phyloP scores from a whole-genome alignment of 139 green algal genomes.

The Chlorella sp. region DNA sequence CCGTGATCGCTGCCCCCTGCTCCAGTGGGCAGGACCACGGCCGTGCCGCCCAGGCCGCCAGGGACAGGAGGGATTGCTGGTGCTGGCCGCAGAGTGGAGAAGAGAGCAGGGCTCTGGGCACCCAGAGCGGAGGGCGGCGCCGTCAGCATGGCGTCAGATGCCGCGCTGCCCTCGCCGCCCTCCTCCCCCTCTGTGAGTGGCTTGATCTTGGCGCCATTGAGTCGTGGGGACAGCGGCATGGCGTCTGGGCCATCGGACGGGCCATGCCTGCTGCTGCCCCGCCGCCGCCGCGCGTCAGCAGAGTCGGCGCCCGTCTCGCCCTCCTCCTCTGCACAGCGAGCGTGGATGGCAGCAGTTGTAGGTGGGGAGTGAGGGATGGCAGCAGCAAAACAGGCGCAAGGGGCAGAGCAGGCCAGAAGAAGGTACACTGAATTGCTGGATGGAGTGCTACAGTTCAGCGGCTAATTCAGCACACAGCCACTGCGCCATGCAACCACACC shows the following conservation, averaged over 20 bases:
- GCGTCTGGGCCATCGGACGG: not conserved
- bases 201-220: slow-evolving; percentile 24
- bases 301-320: slow-evolving; percentile 11
- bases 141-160: slow-evolving; percentile 10
- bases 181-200: not conserved
- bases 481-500: not conserved
- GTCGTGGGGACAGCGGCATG: slow-evolving; percentile 26
- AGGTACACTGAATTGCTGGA: too few relatives aligned
- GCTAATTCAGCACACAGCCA: not conserved
- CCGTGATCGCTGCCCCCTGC: not conserved
- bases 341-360: not conserved
- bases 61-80: not conserved
- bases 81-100: slow-evolving; percentile 6
- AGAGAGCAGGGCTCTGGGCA: slow-evolving; percentile 17
- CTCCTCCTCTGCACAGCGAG: not conserved
- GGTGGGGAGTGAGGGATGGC: too few relatives aligned
- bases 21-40: not conserved
- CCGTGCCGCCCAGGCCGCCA: slow-evolving; percentile 2
- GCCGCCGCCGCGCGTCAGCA: not conserved
- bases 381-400: too few relatives aligned
- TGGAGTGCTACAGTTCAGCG: too few relatives aligned
- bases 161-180: slow-evolving; percentile 6
- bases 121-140: not conserved
- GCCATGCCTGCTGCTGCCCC: not conserved
- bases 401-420: not conserved